Conservation (phyloP, 805 yeast species). For the Ogataea salicorniae region DNA sequence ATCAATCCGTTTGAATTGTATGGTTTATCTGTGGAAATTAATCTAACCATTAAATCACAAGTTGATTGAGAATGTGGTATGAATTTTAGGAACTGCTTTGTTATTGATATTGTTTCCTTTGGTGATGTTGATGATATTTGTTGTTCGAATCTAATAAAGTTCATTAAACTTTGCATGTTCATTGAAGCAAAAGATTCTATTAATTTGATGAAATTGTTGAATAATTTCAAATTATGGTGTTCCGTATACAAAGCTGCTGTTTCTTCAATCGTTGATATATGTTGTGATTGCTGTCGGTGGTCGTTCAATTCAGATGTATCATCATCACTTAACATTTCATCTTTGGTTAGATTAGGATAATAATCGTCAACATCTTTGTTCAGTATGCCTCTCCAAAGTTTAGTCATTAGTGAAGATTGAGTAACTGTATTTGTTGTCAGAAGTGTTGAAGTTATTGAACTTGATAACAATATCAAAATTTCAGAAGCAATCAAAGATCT, state of each 20-base stretch:
- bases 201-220: slow-evolving; percentile 64
- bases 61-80: slow-evolving; percentile 77
- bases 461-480: slow-evolving; percentile 22
- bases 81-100: slow-evolving; percentile 70
- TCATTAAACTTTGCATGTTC: slow-evolving; percentile 70
- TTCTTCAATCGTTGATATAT: not conserved
- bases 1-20: slow-evolving; percentile 84
- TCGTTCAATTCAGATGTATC: slow-evolving; percentile 1
- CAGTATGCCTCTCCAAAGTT: slow-evolving; percentile 31
- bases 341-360: slow-evolving; percentile 5
- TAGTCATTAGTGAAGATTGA: slow-evolving; percentile 12
- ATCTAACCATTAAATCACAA: slow-evolving; percentile 81
- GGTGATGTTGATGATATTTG: not conserved
- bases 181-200: slow-evolving; percentile 79
- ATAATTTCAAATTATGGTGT: slow-evolving; percentile 24
- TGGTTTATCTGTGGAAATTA: slow-evolving; percentile 87
- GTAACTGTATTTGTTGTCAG: slow-evolving; percentile 14
- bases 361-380: slow-evolving; percentile 21
- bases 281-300: not conserved
- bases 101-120: slow-evolving; percentile 38
- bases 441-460: slow-evolving; percentile 18
- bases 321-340: slow-evolving; percentile 11
- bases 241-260: slow-evolving; percentile 12
- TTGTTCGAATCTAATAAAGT: slow-evolving; percentile 52
- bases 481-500: slow-evolving; percentile 28